Evolutionary conservation across 345 rosid species (phyloP).

Genomic region (Gossypium bickii): DNA sequence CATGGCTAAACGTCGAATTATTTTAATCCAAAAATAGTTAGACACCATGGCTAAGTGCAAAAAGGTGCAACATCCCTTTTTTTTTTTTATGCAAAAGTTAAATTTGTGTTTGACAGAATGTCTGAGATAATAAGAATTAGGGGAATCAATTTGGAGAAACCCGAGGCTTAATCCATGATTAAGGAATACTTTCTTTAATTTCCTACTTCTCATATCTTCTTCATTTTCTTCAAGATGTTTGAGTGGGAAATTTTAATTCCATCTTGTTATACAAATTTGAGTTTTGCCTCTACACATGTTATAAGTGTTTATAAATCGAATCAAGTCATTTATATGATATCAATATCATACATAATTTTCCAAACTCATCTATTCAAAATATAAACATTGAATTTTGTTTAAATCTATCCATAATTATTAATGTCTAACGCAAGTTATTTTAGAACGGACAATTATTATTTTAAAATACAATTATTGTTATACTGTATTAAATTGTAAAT

Average conservation of each 20-base stretch:
- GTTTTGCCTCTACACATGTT: too few species aligned
- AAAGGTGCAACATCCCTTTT: neutral
- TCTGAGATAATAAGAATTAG: slow-evolving; percentile 6
- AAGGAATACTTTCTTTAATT: neutral
- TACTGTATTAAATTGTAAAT: too few species aligned
- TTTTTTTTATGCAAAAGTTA: neutral
- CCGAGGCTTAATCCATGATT: slow-evolving; percentile 11
- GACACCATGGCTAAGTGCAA: neutral
- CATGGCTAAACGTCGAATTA: neutral
- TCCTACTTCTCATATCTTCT: neutral
- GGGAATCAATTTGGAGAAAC: slow-evolving; percentile 1
- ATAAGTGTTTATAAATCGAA: too few species aligned
- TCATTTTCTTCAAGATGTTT: slow-evolving; percentile 1
- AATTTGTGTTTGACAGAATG: neutral
- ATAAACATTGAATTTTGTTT: too few species aligned
- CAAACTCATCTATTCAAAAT: fast-evolving
- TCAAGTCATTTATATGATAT: too few species aligned
- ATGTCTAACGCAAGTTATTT: too few species aligned
- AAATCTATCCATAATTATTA: too few species aligned
- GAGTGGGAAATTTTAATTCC: neutral
- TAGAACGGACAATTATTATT: too few species aligned
- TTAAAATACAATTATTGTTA: too few species aligned
- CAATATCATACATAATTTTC: fast-evolving
- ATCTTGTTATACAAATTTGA: too few species aligned
- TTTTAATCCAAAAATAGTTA: neutral